Evolutionary conservation across 805 yeast genomes (phyloP), one percentile per base, ranked within the genome.

Genomic region (Hyphopichia homilentoma): DNA sequence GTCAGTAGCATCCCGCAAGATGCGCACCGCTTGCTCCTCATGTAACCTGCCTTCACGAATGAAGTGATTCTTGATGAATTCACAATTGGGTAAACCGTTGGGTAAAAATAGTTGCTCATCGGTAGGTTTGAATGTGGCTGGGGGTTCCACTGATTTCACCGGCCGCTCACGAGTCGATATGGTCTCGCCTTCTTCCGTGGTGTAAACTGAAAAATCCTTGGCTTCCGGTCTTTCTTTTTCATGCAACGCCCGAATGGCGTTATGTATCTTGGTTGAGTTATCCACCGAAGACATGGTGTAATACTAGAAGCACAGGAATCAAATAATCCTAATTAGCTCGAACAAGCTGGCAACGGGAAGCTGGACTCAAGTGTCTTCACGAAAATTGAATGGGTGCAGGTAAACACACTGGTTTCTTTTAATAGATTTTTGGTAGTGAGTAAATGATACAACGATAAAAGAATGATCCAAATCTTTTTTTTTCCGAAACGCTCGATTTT

Each of bases 41-140:
- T 73, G 67, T 25, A 90, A 62, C 35, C 95, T 70, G 2, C 98
- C 97, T 57, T 93, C 97, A 25, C 71, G 65, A 43, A 70, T 63
- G 44, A 89, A 83, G 60, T 87, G 96, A 16, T 78, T 73, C 43
- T 73, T 78, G 35, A 93, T 58, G 47, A 84, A 84, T 25, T 62
- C 76, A 44, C 79, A 73, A 50, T 87, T 76, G 7, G 97, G 97
- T 37, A 77, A 60, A 2, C 86, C 88, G 33, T 70, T 68, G 3
- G 62, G 57, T 25, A 54, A 54, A 47, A 87, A 90, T 12, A 90
- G 65, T 51, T 84, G 78, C 4, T 61, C 71, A 51, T 89, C 86
- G 0, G 71, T 55, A 0, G 96, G 96, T 12, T 65, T 65, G 28
- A 59, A 57, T 6, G 76, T 58, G 1, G 84, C 83, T 0, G 95